Base-by-base conservation (phyloP, 2,329 filamentous ascomycete genomes). In the Trichocomaceae sp. region DNA sequence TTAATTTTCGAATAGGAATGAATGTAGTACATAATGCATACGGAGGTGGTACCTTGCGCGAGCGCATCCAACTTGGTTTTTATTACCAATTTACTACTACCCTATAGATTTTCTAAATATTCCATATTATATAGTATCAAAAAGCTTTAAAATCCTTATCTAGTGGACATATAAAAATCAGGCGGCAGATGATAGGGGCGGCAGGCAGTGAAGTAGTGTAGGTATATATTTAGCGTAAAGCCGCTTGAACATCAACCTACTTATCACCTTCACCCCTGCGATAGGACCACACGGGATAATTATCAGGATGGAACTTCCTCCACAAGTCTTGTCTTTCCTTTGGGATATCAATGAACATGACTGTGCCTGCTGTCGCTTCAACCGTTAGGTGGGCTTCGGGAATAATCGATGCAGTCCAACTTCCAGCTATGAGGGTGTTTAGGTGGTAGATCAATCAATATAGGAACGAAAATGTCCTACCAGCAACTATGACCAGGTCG, bases 321-420 rank as follows among this genome's bases (percentile, higher is more conserved):
- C 44, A 47, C 44, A 47, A 47, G 20, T 47, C 44, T 0, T 71
- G 60, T 63, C 70, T 75, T 0, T 80, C 66, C 4, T 52, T 60
- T 1, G 65, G 60, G 1, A 81, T 65, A 23, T 73, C 67, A 35
- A 80, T 64, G 12, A 73, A 65, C 1, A 71, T 68, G 3, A 80
- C 73, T 0, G 70, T 73, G 0, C 77, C 77, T 0, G 71, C 75
- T 0, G 78, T 79, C 0, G 77, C 72, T 60, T 81, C 77, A n/a
- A 72, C 70, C 0, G 79, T 61, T 1, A 63, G 63, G 45, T 75
- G 71, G 0, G 76, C 61, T 15, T 70, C 61, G 0, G 75, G 73
- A 1, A 77, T 51, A 2, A 78, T 58, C 1, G 65, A 61, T 0
- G 74, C 75, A 0, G 75, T 77, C 70, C 74, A 77, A 1, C 71